phyloP scores from a whole-genome alignment of 257 asterid species.

The Plantago major region DNA sequence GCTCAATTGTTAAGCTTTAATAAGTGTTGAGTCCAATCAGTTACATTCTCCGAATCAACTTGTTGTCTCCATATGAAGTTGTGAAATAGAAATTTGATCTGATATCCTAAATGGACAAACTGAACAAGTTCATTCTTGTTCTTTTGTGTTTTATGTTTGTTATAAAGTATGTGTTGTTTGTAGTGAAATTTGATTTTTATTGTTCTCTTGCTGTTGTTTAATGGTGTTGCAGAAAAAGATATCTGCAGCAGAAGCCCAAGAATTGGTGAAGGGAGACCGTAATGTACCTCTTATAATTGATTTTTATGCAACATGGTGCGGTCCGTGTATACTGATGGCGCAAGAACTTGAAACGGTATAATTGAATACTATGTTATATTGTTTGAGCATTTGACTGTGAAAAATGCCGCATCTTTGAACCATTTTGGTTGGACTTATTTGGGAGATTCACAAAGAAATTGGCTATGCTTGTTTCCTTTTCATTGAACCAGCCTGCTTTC shows the following conservation, averaged over 20 bases:
- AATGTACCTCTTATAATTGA: conserved; percentile 77
- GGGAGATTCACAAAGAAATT: background rate
- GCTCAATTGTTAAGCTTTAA: background rate
- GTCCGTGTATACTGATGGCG: conserved; percentile 97
- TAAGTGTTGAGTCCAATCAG: background rate
- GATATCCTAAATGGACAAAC: background rate
- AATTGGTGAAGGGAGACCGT: conserved; percentile 80
- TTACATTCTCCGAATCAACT: background rate
- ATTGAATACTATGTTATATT: conserved; percentile 6
- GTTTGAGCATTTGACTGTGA: conserved; percentile 1
- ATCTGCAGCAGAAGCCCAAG: conserved; percentile 71
- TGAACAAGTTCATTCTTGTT: background rate
- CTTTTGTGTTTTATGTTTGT: background rate
- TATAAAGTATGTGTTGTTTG: background rate
- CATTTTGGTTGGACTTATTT: background rate
- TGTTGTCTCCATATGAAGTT: too few species aligned
- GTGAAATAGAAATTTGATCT: background rate
- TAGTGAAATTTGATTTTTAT: background rate
- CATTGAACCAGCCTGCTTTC: background rate
- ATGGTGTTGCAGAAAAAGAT: conserved; percentile 59
- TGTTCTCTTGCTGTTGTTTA: background rate
- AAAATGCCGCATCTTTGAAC: background rate
- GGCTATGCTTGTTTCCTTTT: too few species aligned
- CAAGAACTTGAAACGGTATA: conserved; percentile 97
- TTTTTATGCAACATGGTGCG: conserved; percentile 98